Conservation (phyloP, 257 asterid genomes). For the Solanum pennellii region DNA sequence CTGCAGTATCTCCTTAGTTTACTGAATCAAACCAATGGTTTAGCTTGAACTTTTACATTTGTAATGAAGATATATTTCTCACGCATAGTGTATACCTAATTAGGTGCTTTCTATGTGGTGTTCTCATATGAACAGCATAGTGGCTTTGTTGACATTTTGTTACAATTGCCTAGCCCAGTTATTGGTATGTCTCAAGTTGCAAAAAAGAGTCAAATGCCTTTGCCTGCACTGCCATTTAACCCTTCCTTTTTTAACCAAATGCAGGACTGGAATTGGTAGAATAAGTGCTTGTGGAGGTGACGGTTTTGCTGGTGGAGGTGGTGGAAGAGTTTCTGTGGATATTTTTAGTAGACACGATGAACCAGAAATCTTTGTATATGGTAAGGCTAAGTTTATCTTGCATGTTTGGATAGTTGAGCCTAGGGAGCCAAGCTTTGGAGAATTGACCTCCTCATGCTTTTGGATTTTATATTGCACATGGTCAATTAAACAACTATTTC, state of each 20-base stretch:
- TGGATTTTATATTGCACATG: not conserved
- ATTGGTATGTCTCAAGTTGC: not conserved
- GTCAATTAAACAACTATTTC: not conserved
- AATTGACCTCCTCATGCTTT: not conserved
- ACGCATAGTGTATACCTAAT: not conserved
- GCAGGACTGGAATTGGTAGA: constrained; percentile 86
- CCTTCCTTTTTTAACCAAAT: constrained; percentile 21
- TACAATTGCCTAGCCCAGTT: not conserved
- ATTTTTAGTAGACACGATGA: constrained; percentile 95
- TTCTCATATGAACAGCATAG: not conserved
- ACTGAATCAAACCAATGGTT: not conserved
- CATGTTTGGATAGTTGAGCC: not conserved
- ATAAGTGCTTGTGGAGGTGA: constrained; percentile 91
- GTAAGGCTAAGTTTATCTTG: constrained; percentile 23
- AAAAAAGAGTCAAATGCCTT: not conserved
- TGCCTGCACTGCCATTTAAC: not conserved
- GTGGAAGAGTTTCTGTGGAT: constrained; percentile 89
- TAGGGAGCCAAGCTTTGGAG: not conserved
- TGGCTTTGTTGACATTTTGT: not conserved
- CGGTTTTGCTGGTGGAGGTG: constrained; percentile 98
- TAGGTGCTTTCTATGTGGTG: not conserved
- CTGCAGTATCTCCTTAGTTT: not conserved
- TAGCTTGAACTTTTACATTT: not conserved
- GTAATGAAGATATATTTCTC: not conserved
- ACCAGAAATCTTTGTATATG: constrained; percentile 62